Evolutionary conservation across 768 basidiomycete genomes (phyloP).

Genomic region (Kwoniella sp.): DNA sequence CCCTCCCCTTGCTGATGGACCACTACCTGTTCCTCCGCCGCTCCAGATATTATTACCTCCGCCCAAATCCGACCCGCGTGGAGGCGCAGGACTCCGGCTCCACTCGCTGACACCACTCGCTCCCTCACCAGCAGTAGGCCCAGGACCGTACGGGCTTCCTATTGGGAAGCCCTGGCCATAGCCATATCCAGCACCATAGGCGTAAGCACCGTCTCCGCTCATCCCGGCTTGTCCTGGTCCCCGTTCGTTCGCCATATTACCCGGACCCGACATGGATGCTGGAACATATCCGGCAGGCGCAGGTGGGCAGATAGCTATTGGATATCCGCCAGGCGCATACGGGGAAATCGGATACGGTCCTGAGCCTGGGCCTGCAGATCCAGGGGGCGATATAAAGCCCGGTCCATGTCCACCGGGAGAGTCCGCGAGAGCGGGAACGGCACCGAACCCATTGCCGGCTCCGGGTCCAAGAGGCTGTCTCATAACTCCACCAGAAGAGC

Average conservation of each 20-base stretch:
- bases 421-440: too few species aligned
- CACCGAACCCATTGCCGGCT: slow-evolving; percentile 3
- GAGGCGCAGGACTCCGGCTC: neutral
- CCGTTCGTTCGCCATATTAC: neutral
- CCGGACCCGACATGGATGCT: neutral
- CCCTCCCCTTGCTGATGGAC: neutral
- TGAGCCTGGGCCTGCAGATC: neutral
- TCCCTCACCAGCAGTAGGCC: neutral
- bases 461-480: slow-evolving; percentile 26
- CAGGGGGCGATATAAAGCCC: neutral
- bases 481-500: slow-evolving; percentile 11
- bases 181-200: neutral
- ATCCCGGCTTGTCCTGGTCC: neutral
- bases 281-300: neutral
- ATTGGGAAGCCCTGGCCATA: neutral
- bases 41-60: neutral
- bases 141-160: neutral
- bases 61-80: neutral
- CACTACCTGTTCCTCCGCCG: too few species aligned
- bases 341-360: neutral
- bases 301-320: neutral
- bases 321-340: neutral
- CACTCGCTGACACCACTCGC: neutral
- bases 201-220: neutral
- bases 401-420: neutral